Base-by-base conservation (phyloP, 192 early-diverging fungal species). In the Gigaspora rosea region DNA sequence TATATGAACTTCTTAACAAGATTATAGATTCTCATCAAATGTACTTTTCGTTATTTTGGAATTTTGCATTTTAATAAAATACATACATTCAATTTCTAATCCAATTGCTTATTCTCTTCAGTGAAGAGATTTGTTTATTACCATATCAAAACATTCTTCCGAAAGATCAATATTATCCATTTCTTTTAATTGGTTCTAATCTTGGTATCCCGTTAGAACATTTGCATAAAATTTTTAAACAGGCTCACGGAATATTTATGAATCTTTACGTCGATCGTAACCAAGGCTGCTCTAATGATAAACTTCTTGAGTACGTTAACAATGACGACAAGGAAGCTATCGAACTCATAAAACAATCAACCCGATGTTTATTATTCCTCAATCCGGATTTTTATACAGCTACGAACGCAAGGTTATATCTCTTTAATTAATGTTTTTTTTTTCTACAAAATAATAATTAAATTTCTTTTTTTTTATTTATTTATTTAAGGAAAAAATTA, bases 381-480 rank as follows among this genome's bases (percentile, higher is more conserved):
- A 86, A 84, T 46, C 84, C 87, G n/a, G 87, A 88, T 5, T 81
- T 83, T 10, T 85, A 83, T 75, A 83, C 79, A 10, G 87, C 84
- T 18, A 71, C 83, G 65, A 88, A 88, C 77, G 76, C 77, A 10
- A 82, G 87, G 86, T 85, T 82, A 51, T 4, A 18, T 63, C 9
- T 27, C 3, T 1, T 27, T 22, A 12, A 7, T 46, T 18, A 13
- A 16, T 61, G 56, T 18, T 36, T 3, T 46, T 63, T 59, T 61
- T 8, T 7, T 50, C 4, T 35, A 1, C 48, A 61, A 74, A 63
- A 59, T 22, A 63, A 59, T 22, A 20, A 35, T 12, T 36, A 49
- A 50, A 41, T 6, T 51, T 48, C 11, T 13, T 0, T 35, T 10
- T 32, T 33, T 69, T 32, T n/a, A 57, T 1, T 57, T 20, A 56